A percentile compares a stretch with the other conserved stretches of the same genome.
Evolutionary conservation across 2,329 filamentous ascomycete species (phyloP).

Genomic region (Pseudocercospora ulei): DNA sequence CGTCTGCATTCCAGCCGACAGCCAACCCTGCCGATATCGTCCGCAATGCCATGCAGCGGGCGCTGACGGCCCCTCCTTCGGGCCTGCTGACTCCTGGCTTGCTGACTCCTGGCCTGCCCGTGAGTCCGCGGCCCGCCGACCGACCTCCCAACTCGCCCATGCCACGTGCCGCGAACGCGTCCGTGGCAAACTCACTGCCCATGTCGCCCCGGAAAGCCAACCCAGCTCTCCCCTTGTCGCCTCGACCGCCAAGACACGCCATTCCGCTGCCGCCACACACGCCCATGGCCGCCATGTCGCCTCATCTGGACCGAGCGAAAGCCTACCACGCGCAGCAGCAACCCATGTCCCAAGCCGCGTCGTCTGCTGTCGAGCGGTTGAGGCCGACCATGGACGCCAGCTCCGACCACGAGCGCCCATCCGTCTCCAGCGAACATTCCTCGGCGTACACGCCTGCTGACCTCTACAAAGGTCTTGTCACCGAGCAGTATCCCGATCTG

Average conservation of each 20-base stretch:
- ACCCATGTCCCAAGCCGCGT: constrained; percentile 5
- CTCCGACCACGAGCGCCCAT: constrained; percentile 26
- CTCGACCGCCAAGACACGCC: constrained; percentile 62
- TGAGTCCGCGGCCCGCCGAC: constrained; percentile 53
- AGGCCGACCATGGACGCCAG: constrained; percentile 21
- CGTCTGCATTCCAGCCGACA: constrained; percentile 21
- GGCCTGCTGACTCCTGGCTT: constrained; percentile 45
- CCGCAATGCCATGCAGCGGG: constrained; percentile 26
- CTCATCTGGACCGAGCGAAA: constrained; percentile 38
- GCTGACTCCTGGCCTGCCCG: constrained; percentile 54
- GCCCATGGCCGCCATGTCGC: constrained; percentile 53
- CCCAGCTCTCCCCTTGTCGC: constrained; percentile 53
- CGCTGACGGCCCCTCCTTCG: constrained; percentile 39
- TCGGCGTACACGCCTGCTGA: constrained; percentile 33
- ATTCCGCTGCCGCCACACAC: constrained; percentile 64
- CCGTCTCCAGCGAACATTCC: constrained; percentile 24
- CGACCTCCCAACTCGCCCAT: constrained; percentile 51
- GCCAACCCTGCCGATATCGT: constrained; percentile 27
- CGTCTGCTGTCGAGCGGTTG: constrained; percentile 21
- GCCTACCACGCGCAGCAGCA: constrained; percentile 30
- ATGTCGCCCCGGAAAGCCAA: constrained; percentile 52
- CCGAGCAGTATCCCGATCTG: constrained; percentile 77
- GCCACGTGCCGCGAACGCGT: constrained; percentile 49
- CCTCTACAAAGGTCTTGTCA: constrained; percentile 68
- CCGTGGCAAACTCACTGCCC: constrained; percentile 52